Evolutionary conservation across 441 rosid genomes (phyloP), one percentile per base, ranked within the genome.

Genomic region (Pelargonium cotyledonis): DNA sequence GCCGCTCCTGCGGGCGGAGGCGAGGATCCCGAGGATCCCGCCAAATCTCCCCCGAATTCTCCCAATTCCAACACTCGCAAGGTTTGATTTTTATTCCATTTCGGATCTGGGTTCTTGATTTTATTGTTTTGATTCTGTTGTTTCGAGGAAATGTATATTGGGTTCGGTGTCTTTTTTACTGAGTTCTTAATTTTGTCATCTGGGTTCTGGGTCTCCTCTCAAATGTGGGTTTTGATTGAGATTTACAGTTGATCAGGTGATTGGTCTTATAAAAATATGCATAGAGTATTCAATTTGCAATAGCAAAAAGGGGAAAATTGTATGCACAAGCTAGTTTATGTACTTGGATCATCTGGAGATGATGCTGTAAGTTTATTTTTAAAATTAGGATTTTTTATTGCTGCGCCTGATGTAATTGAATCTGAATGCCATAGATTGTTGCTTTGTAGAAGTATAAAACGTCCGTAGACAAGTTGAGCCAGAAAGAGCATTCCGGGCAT

Each of bases 21-120:
- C 70, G 83, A 71, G 6, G 88, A 84, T 82, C 86, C 85, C 65
- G 87, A 88, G 55, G 92, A 87, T 78, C 88, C 85, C 6, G 85
- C 73, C 78, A 88, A 88, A 72, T 77, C 86, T 55, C 81, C 87
- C 8, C 86, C 83, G 58, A 43, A 75, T 70, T 77, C 88, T 40
- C 77, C 92, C 31, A 78, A 72, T 79, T 84, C 90, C 66, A 84
- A 88, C 74, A 77, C 89, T 76, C 89, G 88, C 72, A 80, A 87
- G 89, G 89, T 85, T 62, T 63, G 40, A 40, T 16, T 18, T 71
- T 65, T n/a, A 19, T 4, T 31, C 31, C 67, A 10, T 7, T 18
- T 57, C 31, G 43, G 63, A 70, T 65, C 68, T 1, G 5, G 40
- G 8, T 31, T 65, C 38, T 44, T 57, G 63, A 57, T 18, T 16